phyloP scores from a whole-genome alignment of 2,329 filamentous ascomycete species.

The Thermochaetoides dissita region DNA sequence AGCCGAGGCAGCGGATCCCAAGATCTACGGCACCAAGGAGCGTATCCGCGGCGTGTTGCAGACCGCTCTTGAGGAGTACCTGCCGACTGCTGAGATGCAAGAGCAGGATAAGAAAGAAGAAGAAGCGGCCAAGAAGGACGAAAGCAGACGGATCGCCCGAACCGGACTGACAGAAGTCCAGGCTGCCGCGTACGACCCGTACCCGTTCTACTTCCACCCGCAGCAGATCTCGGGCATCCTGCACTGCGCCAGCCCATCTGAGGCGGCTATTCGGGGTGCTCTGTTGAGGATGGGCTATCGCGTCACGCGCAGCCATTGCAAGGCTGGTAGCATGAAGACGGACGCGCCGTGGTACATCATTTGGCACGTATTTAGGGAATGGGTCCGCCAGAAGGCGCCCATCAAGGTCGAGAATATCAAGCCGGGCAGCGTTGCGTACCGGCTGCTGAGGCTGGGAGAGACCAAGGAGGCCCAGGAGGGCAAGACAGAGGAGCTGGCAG shows the following conservation, averaged over 20 bases:
- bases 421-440: constrained; percentile 55
- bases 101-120: constrained; percentile 26
- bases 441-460: constrained; percentile 42
- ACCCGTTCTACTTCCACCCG: constrained; percentile 79
- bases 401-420: constrained; percentile 60
- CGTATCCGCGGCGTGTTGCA: constrained; percentile 85
- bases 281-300: constrained; percentile 67
- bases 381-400: constrained; percentile 67
- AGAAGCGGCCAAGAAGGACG: constrained; percentile 8
- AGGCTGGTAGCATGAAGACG: constrained; percentile 81
- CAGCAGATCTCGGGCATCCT: constrained; percentile 61
- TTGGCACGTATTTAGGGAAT: constrained; percentile 90
- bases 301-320: constrained; percentile 76
- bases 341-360: constrained; percentile 81
- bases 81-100: constrained; percentile 21
- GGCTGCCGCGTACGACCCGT: constrained; percentile 52
- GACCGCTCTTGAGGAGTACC: constrained; percentile 66
- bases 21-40: constrained; percentile 64
- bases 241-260: constrained; percentile 66
- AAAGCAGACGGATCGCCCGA: constrained; percentile 2
- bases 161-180: constrained; percentile 25
- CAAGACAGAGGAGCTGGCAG: constrained; percentile 13
- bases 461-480: constrained; percentile 18
- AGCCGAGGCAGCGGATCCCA: constrained; percentile 50
- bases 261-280: constrained; percentile 68